Evolutionary conservation across 1,284 basidiomycete species (phyloP), one percentile per base, ranked within the genome.

Genomic region (Rhodotorula sp.): DNA sequence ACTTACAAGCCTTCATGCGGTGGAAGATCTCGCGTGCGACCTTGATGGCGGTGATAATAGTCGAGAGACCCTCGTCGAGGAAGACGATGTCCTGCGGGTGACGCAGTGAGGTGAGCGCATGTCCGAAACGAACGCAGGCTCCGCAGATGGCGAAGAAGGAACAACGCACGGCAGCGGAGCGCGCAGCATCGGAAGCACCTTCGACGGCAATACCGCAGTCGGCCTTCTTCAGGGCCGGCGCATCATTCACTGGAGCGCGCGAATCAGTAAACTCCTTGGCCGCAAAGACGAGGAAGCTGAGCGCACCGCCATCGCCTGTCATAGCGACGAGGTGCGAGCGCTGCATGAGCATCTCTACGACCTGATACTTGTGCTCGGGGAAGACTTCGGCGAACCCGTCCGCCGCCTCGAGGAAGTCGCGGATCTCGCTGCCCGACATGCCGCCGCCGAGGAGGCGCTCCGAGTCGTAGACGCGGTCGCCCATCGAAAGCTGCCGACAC

Each of bases 11-110:
- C 81, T 85, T 85, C 85, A 86, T 85, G 66, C 85, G 84, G 79
- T 86, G 85, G 83, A 86, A 86, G 76, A 86, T 86, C 79, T 86
- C 85, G 67, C 85, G 83, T 34, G 85, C 85, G 34, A 85, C 85
- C 81, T 86, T 86, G 81, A 86, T 86, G 71, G 84, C 82, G 58
- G 85, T 86, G 78, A 86, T 86, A 75, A 85, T 84, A 5, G 81
- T 80, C 17, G 75, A 74, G 21, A 82, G 78, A 34, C 81, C 81
- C 48, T 81, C 80, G 61, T 80, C 82, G 41, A 86, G 81, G 82
- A 86, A 86, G 64, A 86, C 85, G 72, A 85, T 84, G 76, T 84
- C 84, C 44, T 44, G 44, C 44, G 21, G 44, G 37, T 15, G 27
- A 37, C 27, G 53, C 1, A 17, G n/a, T 29, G 29, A 29, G 17